These are phyloP conservation scores for Stagonosporopsis chrysanthemi DNA, from an alignment of 2,329 filamentous ascomycete genomes.

Conservation along the genomic window DNA sequence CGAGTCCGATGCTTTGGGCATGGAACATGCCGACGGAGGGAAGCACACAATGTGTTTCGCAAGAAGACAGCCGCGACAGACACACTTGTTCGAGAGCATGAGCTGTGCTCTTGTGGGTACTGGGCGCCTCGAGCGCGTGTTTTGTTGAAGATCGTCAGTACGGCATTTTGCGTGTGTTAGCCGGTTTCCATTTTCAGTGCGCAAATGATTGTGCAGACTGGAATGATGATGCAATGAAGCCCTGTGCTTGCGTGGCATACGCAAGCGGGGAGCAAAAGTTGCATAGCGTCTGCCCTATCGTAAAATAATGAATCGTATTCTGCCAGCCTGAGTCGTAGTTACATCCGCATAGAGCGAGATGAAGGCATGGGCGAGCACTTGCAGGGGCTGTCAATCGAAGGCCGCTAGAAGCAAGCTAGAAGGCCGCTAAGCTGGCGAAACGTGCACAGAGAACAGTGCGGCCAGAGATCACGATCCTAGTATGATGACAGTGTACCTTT, in stretches of 20 bases:
- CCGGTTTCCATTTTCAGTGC: conserved; percentile 14
- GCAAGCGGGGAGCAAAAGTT: conserved; percentile 17
- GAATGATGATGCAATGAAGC: conserved; percentile 29
- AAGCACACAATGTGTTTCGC: conserved; percentile 20
- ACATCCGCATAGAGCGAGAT: conserved; percentile 29
- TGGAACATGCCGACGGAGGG: conserved; percentile 24
- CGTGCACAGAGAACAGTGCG: conserved; percentile 28
- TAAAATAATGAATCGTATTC: conserved; percentile 15
- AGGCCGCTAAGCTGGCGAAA: conserved; percentile 39
- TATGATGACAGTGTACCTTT: conserved; percentile 22
- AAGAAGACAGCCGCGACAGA: conserved; percentile 20
- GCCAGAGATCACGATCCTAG: conserved; percentile 15
- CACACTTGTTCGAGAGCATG: conserved; percentile 8
- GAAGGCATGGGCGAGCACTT: conserved; percentile 36
- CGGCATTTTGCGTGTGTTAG: conserved; percentile 11
- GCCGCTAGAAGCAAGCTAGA: conserved; percentile 43
- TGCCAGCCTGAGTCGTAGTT: conserved; percentile 21
- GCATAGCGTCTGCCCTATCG: conserved; percentile 22
- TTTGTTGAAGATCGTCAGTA: conserved; percentile 8
- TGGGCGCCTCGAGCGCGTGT: conserved; percentile 11
- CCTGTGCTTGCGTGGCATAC: conserved; percentile 20
- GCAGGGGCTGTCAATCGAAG: conserved; percentile 19
- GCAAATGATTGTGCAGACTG: conserved; percentile 13
- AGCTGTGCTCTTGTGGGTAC: conserved; percentile 17
- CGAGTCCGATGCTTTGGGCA: conserved; percentile 26